These are phyloP conservation scores for Lecanicillium sp. DNA, from an alignment of 2,329 filamentous ascomycete genomes.

Conservation along the genomic window DNA sequence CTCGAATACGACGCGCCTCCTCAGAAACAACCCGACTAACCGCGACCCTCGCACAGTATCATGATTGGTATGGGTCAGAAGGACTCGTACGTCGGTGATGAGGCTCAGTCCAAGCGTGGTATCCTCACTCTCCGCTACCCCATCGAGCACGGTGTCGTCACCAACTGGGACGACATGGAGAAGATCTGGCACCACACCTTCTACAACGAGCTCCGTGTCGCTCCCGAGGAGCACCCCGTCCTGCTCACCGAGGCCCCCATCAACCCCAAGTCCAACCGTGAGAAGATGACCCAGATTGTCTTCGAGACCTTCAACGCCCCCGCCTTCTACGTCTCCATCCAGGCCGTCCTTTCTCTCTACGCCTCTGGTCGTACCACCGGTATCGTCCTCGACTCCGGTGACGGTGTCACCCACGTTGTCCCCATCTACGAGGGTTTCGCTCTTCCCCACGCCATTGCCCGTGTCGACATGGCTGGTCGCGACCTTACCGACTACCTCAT, in stretches of 20 bases:
- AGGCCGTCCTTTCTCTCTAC: slow-evolving; percentile 98
- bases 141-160: slow-evolving; percentile 99
- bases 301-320: slow-evolving; percentile 99
- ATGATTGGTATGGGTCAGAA: slow-evolving; percentile 99
- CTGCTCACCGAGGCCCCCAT: slow-evolving; percentile 98
- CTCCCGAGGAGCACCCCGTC: slow-evolving; percentile 99
- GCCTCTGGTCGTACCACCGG: slow-evolving; percentile 99
- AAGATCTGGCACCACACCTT: slow-evolving; percentile 99
- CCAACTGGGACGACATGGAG: slow-evolving; percentile 99
- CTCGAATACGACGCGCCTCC: not conserved
- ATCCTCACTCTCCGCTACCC: slow-evolving; percentile 99
- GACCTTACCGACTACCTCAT: slow-evolving; percentile 99
- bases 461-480: slow-evolving; percentile 99
- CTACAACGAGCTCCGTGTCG: slow-evolving; percentile 99
- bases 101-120: slow-evolving; percentile 99
- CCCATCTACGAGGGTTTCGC: slow-evolving; percentile 99
- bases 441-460: slow-evolving; percentile 98
- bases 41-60: slow-evolving; percentile 57
- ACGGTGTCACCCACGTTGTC: slow-evolving; percentile 99
- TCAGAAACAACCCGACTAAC: not conserved
- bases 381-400: slow-evolving; percentile 99
- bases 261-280: slow-evolving; percentile 99
- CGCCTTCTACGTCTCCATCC: slow-evolving; percentile 99
- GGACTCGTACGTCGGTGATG: slow-evolving; percentile 99
- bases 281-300: slow-evolving; percentile 99